Conservation (phyloP, 2,329 filamentous ascomycete genomes). For the Clonostachys chloroleuca region DNA sequence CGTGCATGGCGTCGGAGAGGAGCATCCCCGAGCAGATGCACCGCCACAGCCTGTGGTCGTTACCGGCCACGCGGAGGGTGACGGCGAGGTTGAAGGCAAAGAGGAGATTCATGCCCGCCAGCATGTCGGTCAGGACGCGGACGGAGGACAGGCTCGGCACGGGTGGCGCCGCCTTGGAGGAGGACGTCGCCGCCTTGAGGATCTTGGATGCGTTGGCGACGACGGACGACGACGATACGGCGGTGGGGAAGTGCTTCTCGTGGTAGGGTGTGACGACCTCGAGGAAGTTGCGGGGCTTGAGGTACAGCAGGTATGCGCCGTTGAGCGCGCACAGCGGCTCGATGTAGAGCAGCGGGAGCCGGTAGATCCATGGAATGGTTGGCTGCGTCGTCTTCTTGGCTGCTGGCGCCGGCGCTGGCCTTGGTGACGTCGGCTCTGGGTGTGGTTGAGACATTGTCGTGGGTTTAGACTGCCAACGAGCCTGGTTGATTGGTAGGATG, state of each 20-base stretch:
- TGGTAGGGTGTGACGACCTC: constrained; percentile 16
- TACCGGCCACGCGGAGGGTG: constrained; percentile 20
- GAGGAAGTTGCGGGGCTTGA: constrained; percentile 17
- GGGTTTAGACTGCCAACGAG: too few species aligned
- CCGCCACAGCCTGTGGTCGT: constrained; percentile 24
- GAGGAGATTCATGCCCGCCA: constrained; percentile 14
- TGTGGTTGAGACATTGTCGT: too few species aligned
- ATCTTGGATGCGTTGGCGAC: neutral
- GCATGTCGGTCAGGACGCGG: constrained; percentile 10
- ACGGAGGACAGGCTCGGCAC: constrained; percentile 2
- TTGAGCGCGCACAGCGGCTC: constrained; percentile 25
- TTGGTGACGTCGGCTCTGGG: too few species aligned
- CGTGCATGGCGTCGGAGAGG: constrained; percentile 50
- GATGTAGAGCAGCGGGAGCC: constrained; percentile 21
- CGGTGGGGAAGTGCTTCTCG: neutral
- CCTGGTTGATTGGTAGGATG: too few species aligned
- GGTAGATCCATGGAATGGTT: constrained; percentile 20
- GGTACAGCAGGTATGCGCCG: constrained; percentile 21
- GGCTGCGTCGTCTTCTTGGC: too few species aligned
- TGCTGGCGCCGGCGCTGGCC: too few species aligned
- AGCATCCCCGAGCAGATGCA: constrained; percentile 44
- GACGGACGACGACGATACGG: neutral
- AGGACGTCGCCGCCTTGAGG: neutral
- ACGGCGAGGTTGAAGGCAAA: constrained; percentile 30
- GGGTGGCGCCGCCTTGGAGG: neutral